Percentiles rank a stretch among this genome's conserved stretches.
Conservation (phyloP, 2,329 filamentous ascomycete genomes). For the Fusarium citri region DNA sequence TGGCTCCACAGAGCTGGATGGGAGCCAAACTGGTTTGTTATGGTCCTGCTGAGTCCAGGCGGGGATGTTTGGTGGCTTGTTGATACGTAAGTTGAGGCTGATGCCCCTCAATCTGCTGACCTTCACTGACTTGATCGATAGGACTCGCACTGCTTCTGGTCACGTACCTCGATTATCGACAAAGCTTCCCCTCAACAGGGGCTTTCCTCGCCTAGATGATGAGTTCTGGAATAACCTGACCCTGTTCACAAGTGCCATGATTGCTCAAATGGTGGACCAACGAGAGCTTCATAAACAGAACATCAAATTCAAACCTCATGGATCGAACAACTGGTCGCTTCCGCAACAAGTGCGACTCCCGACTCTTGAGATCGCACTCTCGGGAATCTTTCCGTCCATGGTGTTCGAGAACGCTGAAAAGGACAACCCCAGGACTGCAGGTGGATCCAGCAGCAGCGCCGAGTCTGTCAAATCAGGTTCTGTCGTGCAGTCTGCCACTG, state of each 20-base stretch:
- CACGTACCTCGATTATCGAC: constrained; percentile 50
- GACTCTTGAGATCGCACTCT: constrained; percentile 61
- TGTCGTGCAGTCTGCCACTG: constrained; percentile 39
- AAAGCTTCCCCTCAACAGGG: constrained; percentile 58
- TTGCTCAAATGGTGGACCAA: constrained; percentile 63
- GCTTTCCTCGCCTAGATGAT: constrained; percentile 59
- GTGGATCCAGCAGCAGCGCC: constrained; percentile 3
- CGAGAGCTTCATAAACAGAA: constrained; percentile 59
- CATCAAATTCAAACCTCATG: constrained; percentile 55
- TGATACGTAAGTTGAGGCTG: constrained; percentile 62
- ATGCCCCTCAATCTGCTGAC: not conserved
- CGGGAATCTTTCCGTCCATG: constrained; percentile 57
- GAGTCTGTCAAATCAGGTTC: constrained; percentile 40
- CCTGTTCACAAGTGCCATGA: constrained; percentile 62
- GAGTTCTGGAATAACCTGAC: constrained; percentile 65
- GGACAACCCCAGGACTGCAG: constrained; percentile 13
- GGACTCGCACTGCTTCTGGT: constrained; percentile 44
- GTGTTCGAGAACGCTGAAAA: constrained; percentile 43
- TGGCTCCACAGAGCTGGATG: constrained; percentile 81
- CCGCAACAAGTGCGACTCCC: constrained; percentile 61
- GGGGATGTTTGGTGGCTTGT: constrained; percentile 86
- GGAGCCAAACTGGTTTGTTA: constrained; percentile 77
- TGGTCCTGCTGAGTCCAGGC: constrained; percentile 74
- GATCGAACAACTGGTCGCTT: constrained; percentile 53
- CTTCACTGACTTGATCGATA: constrained; percentile 37